Evolutionary conservation across 176 grass and related monocot genomes (phyloP), one percentile per base, ranked within the genome.

Genomic region (bread wheat (Triticum aestivum)): DNA sequence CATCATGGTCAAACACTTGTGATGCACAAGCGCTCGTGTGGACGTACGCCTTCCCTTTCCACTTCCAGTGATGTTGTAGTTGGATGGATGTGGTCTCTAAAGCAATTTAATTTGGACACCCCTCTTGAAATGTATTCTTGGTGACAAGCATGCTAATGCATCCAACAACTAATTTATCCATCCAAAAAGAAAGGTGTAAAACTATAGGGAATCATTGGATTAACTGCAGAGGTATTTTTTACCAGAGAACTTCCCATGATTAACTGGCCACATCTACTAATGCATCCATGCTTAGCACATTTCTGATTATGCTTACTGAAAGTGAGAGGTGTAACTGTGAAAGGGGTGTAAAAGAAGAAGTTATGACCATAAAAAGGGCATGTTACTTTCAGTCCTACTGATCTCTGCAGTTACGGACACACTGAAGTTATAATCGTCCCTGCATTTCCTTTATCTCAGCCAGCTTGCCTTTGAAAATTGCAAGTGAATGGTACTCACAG

Each of bases 291-390:
- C 8, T 78, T 61, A 47, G 4, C 73, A 61, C 52, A 34, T 10
- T 32, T 11, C 17, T 77, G 5, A 45, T 29, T 23, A 3, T 9
- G 20, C 45, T 49, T 14, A 49, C 12, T 24, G 45, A 20, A 14
- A 23, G 20, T 71, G 49, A 85, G 59, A 56, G 26, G 8, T 85
- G 83, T 49, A 61, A 41, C 75, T 27, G 70, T 72, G 56, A 81
- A 73, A 89, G 34, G n/a, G 83, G 47, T 49, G 70, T 75, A 45
- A 61, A 61, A 68, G 69, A 23, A 27, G 12, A 69, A 29, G 20
- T 68, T 85, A 80, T 73, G 9, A 61, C 21, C 20, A 47, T 27
- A 73, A 69, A 82, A 77, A 61, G 13, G 49, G 5, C 24, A 9
- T 71, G 73, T 26, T 34, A 71, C 35, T 64, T 54, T 78, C 52